A percentile compares a stretch with the other conserved stretches of the same genome.
These are phyloP conservation scores for Saccharomyces cerevisiae DNA, from an alignment of 805 yeast species.

Conservation along the genomic window DNA sequence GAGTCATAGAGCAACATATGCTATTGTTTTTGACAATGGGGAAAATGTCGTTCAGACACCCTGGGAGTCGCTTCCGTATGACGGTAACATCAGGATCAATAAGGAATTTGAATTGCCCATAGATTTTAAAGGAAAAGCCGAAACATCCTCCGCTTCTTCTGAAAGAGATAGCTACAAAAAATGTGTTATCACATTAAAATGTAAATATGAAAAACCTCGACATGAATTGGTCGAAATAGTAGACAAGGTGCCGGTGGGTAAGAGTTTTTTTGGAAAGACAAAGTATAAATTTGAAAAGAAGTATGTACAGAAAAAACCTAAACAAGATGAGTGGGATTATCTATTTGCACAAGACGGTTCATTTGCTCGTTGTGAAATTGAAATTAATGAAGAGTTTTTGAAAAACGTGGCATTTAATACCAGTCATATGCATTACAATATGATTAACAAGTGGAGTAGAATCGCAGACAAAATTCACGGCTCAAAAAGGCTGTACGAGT, in stretches of 20 bases:
- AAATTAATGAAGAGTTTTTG: slow-evolving; percentile 20
- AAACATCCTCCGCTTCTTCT: not conserved
- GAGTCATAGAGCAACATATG: slow-evolving; percentile 41
- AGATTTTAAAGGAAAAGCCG: slow-evolving; percentile 39
- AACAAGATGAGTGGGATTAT: slow-evolving; percentile 50
- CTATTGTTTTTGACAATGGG: slow-evolving; percentile 64
- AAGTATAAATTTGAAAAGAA: slow-evolving; percentile 34
- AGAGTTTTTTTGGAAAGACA: slow-evolving; percentile 25
- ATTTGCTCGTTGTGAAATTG: slow-evolving; percentile 69
- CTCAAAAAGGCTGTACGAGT: slow-evolving; percentile 5
- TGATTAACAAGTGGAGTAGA: slow-evolving; percentile 69
- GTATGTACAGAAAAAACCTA: slow-evolving; percentile 42
- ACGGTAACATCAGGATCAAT: slow-evolving; percentile 34
- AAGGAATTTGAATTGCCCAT: slow-evolving; percentile 67
- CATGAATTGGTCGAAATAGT: slow-evolving; percentile 50
- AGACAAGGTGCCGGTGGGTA: slow-evolving; percentile 45
- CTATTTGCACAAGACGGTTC: slow-evolving; percentile 81
- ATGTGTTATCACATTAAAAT: slow-evolving; percentile 64
- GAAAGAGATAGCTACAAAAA: slow-evolving; percentile 31
- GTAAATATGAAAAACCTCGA: slow-evolving; percentile 41
- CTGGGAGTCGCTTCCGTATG: slow-evolving; percentile 29
- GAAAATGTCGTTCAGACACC: slow-evolving; percentile 68
- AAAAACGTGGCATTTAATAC: slow-evolving; percentile 8
- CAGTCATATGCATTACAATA: slow-evolving; percentile 5
- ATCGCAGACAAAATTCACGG: slow-evolving; percentile 2